Percentiles rank a stretch among this genome's conserved stretches.
phyloP scores from a whole-genome alignment of 1,284 basidiomycete species.

The Abortiporus biennis region DNA sequence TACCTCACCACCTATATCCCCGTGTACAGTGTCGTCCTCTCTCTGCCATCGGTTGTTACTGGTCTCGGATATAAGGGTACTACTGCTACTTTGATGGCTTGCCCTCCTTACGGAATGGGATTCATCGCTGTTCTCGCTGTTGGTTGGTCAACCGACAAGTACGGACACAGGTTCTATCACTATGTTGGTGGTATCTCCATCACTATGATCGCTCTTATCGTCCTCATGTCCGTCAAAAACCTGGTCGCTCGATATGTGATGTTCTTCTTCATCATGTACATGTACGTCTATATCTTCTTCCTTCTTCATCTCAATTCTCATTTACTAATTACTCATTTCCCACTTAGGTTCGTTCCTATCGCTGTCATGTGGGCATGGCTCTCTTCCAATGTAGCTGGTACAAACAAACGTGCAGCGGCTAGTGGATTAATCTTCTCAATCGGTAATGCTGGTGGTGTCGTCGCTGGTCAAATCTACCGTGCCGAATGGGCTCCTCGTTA shows the following conservation, averaged over 20 bases:
- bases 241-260: slow-evolving; percentile 25
- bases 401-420: slow-evolving; percentile 25
- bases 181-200: slow-evolving; percentile 49
- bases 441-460: slow-evolving; percentile 25
- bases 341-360: slow-evolving; percentile 26
- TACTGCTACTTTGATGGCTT: slow-evolving; percentile 26
- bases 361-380: slow-evolving; percentile 26
- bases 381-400: slow-evolving; percentile 22
- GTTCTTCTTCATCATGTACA: slow-evolving; percentile 30
- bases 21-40: slow-evolving; percentile 25
- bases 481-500: slow-evolving; percentile 27
- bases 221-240: slow-evolving; percentile 41
- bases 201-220: slow-evolving; percentile 59
- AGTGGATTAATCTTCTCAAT: slow-evolving; percentile 23
- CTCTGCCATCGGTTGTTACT: slow-evolving; percentile 28
- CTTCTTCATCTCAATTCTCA: not conserved
- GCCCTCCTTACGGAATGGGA: slow-evolving; percentile 23
- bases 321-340: not conserved
- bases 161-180: slow-evolving; percentile 46
- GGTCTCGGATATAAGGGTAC: slow-evolving; percentile 27
- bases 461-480: slow-evolving; percentile 25
- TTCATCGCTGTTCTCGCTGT: slow-evolving; percentile 20
- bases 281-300: slow-evolving; percentile 15
- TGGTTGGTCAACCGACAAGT: slow-evolving; percentile 23
- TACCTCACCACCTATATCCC: slow-evolving; percentile 42